phyloP scores from a whole-genome alignment of 345 rosid genomes.

The Geranium rotundifolium region DNA sequence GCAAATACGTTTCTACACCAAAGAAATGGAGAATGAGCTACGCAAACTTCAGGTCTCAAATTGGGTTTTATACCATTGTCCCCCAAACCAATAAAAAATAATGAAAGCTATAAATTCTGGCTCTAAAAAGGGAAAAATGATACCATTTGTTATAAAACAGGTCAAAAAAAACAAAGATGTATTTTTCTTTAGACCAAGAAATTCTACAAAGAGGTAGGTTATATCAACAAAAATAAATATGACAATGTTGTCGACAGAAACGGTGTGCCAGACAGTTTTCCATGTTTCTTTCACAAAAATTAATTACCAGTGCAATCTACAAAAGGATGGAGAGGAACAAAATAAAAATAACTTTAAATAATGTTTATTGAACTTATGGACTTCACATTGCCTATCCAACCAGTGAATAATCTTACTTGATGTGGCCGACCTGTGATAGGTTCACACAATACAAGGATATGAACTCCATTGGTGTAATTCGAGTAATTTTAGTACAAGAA shows the following conservation, averaged over 20 bases:
- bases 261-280: no score
- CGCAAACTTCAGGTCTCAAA: background rate
- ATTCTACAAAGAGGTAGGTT: no score
- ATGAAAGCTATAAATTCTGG: background rate
- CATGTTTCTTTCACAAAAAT: no score
- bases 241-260: no score
- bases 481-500: constrained; percentile 75
- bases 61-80: background rate
- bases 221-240: no score
- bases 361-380: background rate
- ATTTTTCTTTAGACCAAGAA: no score
- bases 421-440: constrained; percentile 93
- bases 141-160: no score
- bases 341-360: no score
- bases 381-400: background rate
- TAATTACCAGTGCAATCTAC: no score
- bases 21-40: background rate
- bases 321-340: no score
- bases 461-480: constrained; percentile 67
- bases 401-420: constrained; percentile 47
- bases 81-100: background rate
- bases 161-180: no score
- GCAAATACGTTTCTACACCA: constrained; percentile 73
- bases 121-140: no score
- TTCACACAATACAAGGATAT: constrained; percentile 79